Percentiles rank a stretch among this genome's conserved stretches.
Evolutionary conservation across 2,329 filamentous ascomycete genomes (phyloP).

Genomic region (Alternaria ventricosa): DNA sequence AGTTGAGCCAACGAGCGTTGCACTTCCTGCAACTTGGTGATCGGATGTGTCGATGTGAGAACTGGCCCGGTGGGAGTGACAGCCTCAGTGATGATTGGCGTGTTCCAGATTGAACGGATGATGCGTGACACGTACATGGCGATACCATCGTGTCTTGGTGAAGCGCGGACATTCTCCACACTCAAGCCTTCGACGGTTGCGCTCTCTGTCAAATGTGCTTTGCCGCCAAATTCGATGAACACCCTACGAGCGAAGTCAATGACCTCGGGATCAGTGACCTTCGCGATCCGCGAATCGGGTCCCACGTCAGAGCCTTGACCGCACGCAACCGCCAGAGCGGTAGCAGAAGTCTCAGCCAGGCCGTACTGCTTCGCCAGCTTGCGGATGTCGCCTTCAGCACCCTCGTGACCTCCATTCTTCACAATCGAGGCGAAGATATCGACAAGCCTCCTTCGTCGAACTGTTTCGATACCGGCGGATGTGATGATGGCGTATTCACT

Average conservation of each 20-base stretch:
- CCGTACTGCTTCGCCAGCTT: conserved; percentile 88
- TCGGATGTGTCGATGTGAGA: conserved; percentile 71
- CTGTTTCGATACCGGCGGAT: conserved; percentile 85
- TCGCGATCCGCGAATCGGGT: conserved; percentile 70
- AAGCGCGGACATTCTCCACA: conserved; percentile 84
- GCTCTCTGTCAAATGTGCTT: conserved; percentile 83
- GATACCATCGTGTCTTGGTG: conserved; percentile 86
- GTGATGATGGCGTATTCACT: conserved; percentile 91
- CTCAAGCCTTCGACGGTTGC: conserved; percentile 66
- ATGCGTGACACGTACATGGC: conserved; percentile 86
- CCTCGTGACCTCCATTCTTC: conserved; percentile 76
- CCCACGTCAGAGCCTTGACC: conserved; percentile 87
- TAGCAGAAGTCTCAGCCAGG: conserved; percentile 84
- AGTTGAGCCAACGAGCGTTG: conserved; percentile 83
- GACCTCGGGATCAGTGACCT: conserved; percentile 80
- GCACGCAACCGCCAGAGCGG: conserved; percentile 91
- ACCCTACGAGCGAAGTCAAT: conserved; percentile 83
- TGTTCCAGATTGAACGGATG: conserved; percentile 88
- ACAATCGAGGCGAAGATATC: conserved; percentile 90
- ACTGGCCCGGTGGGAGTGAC: conserved; percentile 64
- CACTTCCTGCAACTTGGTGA: conserved; percentile 73
- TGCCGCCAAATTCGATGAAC: conserved; percentile 92
- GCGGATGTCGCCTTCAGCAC: conserved; percentile 79
- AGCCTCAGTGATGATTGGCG: conserved; percentile 69
- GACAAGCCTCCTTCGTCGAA: conserved; percentile 82